Conservation (phyloP, 805 yeast genomes). For the Nakazawaea ishiwadae region DNA sequence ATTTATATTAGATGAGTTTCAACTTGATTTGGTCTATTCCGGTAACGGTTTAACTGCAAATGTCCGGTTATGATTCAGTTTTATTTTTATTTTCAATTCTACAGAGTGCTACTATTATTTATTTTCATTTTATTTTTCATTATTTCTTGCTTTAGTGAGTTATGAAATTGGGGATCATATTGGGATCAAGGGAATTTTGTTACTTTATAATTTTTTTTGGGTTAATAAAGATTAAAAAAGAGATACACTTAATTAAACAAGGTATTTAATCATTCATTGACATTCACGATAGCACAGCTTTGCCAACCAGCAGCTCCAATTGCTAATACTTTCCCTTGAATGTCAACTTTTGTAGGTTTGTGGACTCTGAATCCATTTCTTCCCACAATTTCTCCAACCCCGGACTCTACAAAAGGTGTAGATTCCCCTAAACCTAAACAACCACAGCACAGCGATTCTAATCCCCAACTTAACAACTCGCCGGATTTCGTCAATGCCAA, state of each 20-base stretch:
- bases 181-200: too few species aligned
- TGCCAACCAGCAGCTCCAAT: conserved; percentile 83
- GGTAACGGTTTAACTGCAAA: conserved; percentile 41
- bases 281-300: conserved; percentile 54
- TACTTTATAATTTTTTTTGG: neutral
- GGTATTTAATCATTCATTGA: neutral
- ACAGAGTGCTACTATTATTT: neutral
- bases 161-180: too few species aligned
- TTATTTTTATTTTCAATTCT: too few species aligned
- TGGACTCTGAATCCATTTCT: conserved; percentile 25
- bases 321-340: conserved; percentile 42
- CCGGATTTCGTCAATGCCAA: conserved; percentile 61
- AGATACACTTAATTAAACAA: too few species aligned
- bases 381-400: conserved; percentile 13
- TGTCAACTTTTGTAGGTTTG: conserved; percentile 37
- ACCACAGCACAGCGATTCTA: conserved; percentile 58
- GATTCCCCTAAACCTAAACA: conserved; percentile 60
- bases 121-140: too few species aligned
- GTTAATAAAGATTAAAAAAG: too few species aligned
- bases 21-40: conserved; percentile 36
- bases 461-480: conserved; percentile 60
- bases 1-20: conserved; percentile 34
- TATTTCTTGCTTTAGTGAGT: too few species aligned
- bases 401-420: conserved; percentile 12
- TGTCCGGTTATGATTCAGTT: conserved; percentile 26